Base-by-base conservation (phyloP, 495 filamentous ascomycete genomes). In the Hypoxylon lienhwacheense region DNA sequence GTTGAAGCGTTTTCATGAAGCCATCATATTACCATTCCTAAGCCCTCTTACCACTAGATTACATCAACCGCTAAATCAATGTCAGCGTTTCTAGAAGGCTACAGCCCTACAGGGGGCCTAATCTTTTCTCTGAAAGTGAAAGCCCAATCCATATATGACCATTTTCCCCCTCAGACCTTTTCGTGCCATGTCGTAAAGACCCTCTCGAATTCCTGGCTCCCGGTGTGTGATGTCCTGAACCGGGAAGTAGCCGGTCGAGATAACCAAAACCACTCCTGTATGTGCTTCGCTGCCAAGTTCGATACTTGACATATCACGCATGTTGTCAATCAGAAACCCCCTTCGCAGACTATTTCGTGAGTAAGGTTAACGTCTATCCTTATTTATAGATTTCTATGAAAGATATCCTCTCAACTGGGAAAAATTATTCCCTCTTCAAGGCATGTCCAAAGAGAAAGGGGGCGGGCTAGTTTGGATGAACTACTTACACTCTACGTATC, bases 121-220 rank as follows among this genome's bases (percentile, higher is more conserved):
- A 22, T 14, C 0, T n/a, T 10, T 28, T 16, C 8, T 49, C 33
- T 36, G 44, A 12, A 61, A 61, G 6, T 61, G 46, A 20, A 61
- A 61, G 0, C 26, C 51, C 10, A 61, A 11, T 7, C 57, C 51
- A 26, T 55, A 61, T 19, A 61, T 1, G 10, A 61, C 47, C 57
- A 61, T 61, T n/a, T 37, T 50, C 12, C 52, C 57, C 0, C 52
- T 8, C 10, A 61, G 15, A 0, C 57, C 57, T 0, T 51, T 33
- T 8, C 8, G 29, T 4, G 57, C 50, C 51, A 61, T 55, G 15
- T 61, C 31, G 8, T 17, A 11, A 10, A 61, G 33, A 3, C 57
- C 57, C 19, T 61, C 57, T 22, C 12, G 46, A 11, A 61, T 46
- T 4, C 51, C 57, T 1, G 46, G 32, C 8, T 42, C 40, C 6